Evolutionary conservation across 176 grass and related monocot species (phyloP), one percentile per base, ranked within the genome.

Genomic region (Leersia perrieri): DNA sequence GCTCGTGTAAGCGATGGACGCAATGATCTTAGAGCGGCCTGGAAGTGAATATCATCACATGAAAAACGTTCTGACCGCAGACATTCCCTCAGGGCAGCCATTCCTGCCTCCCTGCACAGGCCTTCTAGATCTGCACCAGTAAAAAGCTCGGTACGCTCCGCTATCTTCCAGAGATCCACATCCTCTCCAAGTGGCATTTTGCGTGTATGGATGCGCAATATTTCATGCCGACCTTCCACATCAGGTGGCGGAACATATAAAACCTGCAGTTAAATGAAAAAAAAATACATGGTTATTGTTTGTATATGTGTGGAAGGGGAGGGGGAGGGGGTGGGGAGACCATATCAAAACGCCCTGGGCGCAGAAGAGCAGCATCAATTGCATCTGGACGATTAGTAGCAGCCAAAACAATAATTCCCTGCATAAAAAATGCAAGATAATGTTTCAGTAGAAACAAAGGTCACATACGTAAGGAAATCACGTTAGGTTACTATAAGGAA

Each of bases 331-430:
- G n/a, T 23, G 3, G 6, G 0, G 40, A 78, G 61, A 98, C 83
- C 83, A 89, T 89, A 81, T 98, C 95, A 76, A 98, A 98, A 66
- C 90, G 88, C 22, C 90, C 92, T 79, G 90, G 88, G 14, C 84
- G 92, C 47, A 94, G 68, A 85, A 98, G 88, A 86, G 92, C 95
- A 69, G 84, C 92, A 93, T 98, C 95, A 68, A 98, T 91, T 55
- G 90, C 86, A 78, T 87, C 85, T 5, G 81, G 90, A 32, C 86
- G 88, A 89, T 98, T 98, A 34, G 90, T 98, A 75, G 95, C 86
- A 79, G 90, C 88, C 82, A 95, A 88, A 64, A 93, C 92, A 77
- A 98, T 91, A 80, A 95, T 98, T 57, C 95, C 92, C 92, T 98
- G 28, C 63, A 80, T 69, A 1, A 65, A 76, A 7, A 74, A 67